Evolutionary conservation across 192 early-diverging fungal genomes (phyloP), one percentile per base, ranked within the genome.

Genomic region (Backusella liffmaniae): DNA sequence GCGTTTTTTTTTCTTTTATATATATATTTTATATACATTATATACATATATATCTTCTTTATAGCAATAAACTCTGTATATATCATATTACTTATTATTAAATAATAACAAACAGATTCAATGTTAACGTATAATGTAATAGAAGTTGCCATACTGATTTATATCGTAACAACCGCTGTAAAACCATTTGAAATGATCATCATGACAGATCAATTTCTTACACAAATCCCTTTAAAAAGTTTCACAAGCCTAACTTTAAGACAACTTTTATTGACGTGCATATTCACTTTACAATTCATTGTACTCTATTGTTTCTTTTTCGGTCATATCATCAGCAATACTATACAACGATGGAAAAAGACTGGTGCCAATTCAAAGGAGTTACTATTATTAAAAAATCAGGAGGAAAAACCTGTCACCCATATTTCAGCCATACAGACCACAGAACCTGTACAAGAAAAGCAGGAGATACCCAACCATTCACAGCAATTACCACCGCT

Each of bases 251-350:
- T 62, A 26, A 62, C 56, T 23, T 26, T 62, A 29, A 62, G 29
- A 23, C 56, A 62, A 13, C 56, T 62, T 26, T 29, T 62, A 29
- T 13, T 62, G 56, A 62, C 56, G 4, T 62, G 56, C 26, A 62
- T 62, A 62, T 62, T 26, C 29, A 62, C 56, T 12, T 29, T 62
- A 62, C 56, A 62, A 62, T 62, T 62, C 56, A 62, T 62, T 62
- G 56, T 62, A 62, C 56, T 62, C 23, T 62, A 62, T 10, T 62
- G 56, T 26, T 62, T 62, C 56, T 62, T 62, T 62, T 62, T 62
- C 4, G 56, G 23, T 29, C 23, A 62, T 12, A 62, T 62, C 9
- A 29, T 62, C 21, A 62, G 12, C 2, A 62, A 26, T 29, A 7
- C 29, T 9, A 62, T 62, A 62, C 56, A 62, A 29, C 21, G 56